Evolutionary conservation across 768 basidiomycete species (phyloP), one percentile per base, ranked within the genome.

Genomic region (Baorangia bicolor): DNA sequence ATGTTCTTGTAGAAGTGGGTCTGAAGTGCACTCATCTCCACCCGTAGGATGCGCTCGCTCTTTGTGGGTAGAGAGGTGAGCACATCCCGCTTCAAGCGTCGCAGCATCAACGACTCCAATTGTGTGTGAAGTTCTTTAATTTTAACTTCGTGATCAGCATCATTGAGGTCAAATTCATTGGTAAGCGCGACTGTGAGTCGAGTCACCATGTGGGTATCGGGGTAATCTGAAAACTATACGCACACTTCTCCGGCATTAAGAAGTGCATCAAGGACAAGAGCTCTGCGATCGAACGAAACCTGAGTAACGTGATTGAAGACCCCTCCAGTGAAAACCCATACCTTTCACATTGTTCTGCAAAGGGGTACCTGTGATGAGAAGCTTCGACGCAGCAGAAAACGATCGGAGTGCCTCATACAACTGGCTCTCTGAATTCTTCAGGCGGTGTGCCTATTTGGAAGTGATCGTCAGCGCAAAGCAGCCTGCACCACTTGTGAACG

Each of bases 1-100:
- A 98, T 98, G 71, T 97, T 98, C 81, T 98, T 98, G 79, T 99
- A 99, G 68, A 95, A 98, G 69, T 94, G 94, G 7, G 93, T 95
- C 73, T 98, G 96, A 69, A 98, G 83, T 49, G 91, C 84, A 68
- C 86, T 89, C 95, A 98, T 95, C 78, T 99, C 97, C 30, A 98
- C 95, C 20, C 97, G 86, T 42, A 99, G 77, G 62, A 98, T 99
- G 37, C 94, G 89, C 75, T 99, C 97, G 71, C 93, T 95, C 83
- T 99, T 99, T 11, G 95, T 94, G 6, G 97, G 97, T 47, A 99
- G 75, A 39, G 91, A 92, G 55, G 95, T 97, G 57, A 98, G 84
- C 12, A 99, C 97, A 66, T 99, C 97, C 56, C 87, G 87, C 78
- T 99, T 99, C 64, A 99, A 74, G 30, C 97, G 86, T 53, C 97